These are phyloP conservation scores for Microsporum audouinii DNA, from an alignment of 2,329 filamentous ascomycete species.

Conservation along the genomic window DNA sequence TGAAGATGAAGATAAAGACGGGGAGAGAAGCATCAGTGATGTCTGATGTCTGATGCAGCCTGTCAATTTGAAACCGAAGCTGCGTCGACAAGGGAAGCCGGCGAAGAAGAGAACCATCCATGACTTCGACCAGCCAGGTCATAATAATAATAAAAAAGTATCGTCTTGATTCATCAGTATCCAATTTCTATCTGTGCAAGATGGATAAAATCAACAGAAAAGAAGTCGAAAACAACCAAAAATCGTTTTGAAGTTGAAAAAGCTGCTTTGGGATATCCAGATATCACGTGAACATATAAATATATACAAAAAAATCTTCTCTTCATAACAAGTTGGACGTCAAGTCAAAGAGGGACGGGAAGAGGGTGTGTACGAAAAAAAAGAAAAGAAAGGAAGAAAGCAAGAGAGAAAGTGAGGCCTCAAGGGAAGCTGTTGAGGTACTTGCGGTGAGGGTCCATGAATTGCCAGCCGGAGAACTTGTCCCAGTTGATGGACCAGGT, in stretches of 20 bases:
- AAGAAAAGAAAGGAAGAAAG: neutral
- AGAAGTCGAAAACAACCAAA: neutral
- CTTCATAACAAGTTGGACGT: neutral
- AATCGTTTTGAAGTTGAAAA: neutral
- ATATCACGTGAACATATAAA: neutral
- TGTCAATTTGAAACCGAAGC: neutral
- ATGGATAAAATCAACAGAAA: neutral
- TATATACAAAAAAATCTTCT: neutral
- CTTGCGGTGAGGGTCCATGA: neutral
- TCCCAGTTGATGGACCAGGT: slow-evolving; percentile 8
- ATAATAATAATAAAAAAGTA: neutral
- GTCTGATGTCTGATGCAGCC: neutral
- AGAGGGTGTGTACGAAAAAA: neutral
- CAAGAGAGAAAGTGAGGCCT: neutral
- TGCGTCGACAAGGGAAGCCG: neutral
- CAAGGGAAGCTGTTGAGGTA: slow-evolving; percentile 2
- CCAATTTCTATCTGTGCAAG: neutral
- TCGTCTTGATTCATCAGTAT: neutral
- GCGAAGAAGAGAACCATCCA: neutral
- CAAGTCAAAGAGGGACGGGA: neutral
- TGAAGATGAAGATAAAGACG: neutral
- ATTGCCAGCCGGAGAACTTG: slow-evolving; percentile 3
- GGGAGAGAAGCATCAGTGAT: neutral
- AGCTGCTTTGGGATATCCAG: neutral
- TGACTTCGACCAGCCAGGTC: neutral